Evolutionary conservation across 768 basidiomycete species (phyloP).

Genomic region (Paxillus rubicundulus): DNA sequence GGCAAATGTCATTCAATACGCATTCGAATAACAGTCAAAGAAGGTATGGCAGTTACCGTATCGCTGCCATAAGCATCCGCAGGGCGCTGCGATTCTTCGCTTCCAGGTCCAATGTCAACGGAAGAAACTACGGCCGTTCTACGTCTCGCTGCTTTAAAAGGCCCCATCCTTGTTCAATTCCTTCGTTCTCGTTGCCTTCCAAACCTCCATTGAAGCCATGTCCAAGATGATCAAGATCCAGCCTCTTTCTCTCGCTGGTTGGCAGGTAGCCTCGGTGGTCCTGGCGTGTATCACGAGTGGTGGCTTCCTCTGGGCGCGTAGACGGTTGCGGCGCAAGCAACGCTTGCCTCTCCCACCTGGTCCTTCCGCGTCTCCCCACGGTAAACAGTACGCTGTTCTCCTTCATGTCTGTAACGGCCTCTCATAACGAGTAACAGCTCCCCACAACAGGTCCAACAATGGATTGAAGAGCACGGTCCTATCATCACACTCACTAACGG

Average conservation of each 20-base stretch:
- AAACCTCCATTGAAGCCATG: background rate
- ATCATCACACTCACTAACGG: constrained; percentile 5
- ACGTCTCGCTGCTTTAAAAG: too few species aligned
- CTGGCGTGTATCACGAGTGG: background rate
- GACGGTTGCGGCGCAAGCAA: background rate
- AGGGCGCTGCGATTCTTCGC: too few species aligned
- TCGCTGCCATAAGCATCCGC: background rate
- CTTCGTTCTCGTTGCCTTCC: background rate
- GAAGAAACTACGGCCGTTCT: too few species aligned
- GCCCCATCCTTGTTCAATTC: background rate
- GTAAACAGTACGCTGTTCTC: background rate
- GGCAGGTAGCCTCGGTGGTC: background rate
- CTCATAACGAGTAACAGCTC: background rate
- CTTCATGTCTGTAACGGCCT: background rate
- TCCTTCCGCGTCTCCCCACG: constrained; percentile 4
- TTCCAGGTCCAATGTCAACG: too few species aligned
- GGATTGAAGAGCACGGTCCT: constrained; percentile 9
- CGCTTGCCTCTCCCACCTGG: background rate
- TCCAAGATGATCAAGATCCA: background rate
- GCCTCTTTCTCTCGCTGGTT: background rate
- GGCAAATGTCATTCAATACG: too few species aligned
- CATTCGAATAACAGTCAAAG: too few species aligned
- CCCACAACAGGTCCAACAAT: constrained; percentile 1
- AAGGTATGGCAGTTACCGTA: too few species aligned
- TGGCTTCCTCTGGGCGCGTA: background rate